Evolutionary conservation across 2,329 filamentous ascomycete species (phyloP), one percentile per base, ranked within the genome.

Genomic region (Colletotrichum orbiculare): DNA sequence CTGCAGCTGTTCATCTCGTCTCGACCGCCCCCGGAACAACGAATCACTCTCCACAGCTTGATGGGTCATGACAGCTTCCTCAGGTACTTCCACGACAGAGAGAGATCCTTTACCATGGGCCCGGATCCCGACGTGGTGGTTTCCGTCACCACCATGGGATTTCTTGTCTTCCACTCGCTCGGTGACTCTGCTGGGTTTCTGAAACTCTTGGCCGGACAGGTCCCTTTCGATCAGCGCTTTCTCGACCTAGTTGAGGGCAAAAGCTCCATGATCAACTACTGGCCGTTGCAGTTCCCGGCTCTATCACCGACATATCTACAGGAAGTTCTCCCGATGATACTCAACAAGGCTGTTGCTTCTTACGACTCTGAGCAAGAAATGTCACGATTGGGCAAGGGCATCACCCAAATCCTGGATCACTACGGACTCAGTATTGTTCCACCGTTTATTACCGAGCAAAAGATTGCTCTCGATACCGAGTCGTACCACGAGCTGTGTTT

Each of bases 81-180:
- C 25, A 25, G 25, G 25, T 25, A 25, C 25, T 25, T 25, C 25
- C 25, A 25, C 25, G 25, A 25, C 25, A 25, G 25, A 25, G 58
- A 33, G 25, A 12, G 10, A n/a, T 15, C 12, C n/a, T 43, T 33
- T 9, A n/a, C 15, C 5, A 38, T 56, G 8, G 63, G 60, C 2
- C 50, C 62, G 6, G 15, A 25, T 17, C 49, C 35, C 12, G 25
- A 53, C 8, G 54, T 64, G 11, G 7, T 34, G 8, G 37, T 60
- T 4, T 68, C 65, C 4, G n/a, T 68, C 15, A 37, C 42, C 17
- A 59, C 53, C 0, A 13, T 68, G 38, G 46, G 57, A 35, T 68
- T 68, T 15, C 25, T 62, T 1, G 55, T 46, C 3, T 66, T 65
- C 10, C 54, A 61, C 11, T 37, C 12, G 15, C 52, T 64, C 15